These are phyloP conservation scores for Magnolia sinica DNA, from an alignment of 164 flowering plant genomes.

Conservation along the genomic window DNA sequence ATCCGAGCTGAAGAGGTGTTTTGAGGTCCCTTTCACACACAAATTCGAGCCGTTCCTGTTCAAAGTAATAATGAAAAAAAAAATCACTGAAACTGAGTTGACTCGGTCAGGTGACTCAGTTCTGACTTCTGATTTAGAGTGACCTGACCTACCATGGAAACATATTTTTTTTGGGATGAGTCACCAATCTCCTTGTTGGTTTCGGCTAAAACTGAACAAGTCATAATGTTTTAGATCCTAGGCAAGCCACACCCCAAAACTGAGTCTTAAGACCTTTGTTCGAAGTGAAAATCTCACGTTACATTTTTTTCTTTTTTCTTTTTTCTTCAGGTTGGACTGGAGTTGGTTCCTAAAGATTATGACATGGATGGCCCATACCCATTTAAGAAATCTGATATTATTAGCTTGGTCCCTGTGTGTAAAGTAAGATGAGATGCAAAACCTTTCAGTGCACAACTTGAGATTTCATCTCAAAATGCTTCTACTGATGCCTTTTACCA, in stretches of 20 bases:
- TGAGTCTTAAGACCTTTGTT: neutral
- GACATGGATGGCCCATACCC: conserved; percentile 63
- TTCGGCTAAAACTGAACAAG: neutral
- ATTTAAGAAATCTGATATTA: conserved; percentile 55
- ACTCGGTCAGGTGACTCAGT: too few relatives aligned
- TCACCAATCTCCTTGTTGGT: neutral
- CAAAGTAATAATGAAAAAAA: neutral
- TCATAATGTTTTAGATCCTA: neutral
- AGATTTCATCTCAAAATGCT: conserved; percentile 5
- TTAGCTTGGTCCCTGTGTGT: conserved; percentile 80
- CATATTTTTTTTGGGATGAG: neutral
- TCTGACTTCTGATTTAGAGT: neutral
- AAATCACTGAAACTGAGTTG: neutral
- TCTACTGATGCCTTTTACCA: neutral
- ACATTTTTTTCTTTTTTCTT: neutral
- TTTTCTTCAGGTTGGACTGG: conserved; percentile 71
- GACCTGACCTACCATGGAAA: neutral
- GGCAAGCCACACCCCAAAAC: neutral
- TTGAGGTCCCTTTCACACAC: neutral
- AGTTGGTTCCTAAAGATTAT: conserved; percentile 75
- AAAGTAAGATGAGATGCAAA: conserved; percentile 42
- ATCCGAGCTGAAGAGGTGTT: neutral
- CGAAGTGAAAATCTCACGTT: neutral
- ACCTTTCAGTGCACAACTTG: conserved; percentile 1
- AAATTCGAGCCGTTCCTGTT: neutral